Conservation (phyloP, 2,329 filamentous ascomycete species). For the Colletotrichum sp. region DNA sequence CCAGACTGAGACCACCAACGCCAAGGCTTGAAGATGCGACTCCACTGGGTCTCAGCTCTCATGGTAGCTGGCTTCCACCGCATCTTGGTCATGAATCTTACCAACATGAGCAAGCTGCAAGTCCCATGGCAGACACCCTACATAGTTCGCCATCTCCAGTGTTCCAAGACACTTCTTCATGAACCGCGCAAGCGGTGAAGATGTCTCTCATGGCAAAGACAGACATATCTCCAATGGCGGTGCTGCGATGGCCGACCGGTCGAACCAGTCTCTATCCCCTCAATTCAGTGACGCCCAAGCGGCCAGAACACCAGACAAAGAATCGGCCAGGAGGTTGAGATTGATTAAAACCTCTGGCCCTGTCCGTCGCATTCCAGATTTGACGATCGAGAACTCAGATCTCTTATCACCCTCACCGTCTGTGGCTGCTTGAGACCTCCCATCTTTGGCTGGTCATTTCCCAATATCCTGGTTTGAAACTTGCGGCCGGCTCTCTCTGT, state of each 20-base stretch:
- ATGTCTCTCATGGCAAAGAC: neutral
- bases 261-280: neutral
- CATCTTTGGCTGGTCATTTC: neutral
- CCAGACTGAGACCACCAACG: neutral
- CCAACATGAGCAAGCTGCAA: neutral
- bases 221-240: neutral
- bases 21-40: neutral
- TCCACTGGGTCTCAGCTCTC: neutral
- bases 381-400: neutral
- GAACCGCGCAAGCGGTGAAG: neutral
- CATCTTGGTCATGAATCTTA: neutral
- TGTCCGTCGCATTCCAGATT: neutral
- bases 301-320: neutral
- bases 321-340: neutral
- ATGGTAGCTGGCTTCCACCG: neutral
- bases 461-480: neutral
- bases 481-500: neutral
- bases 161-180: neutral
- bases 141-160: neutral
- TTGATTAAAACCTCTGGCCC: neutral
- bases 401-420: neutral
- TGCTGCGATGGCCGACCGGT: neutral
- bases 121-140: neutral
- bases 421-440: neutral
- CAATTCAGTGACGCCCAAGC: neutral